These are phyloP conservation scores for Fusarium poae DNA, from an alignment of 2,329 filamentous ascomycete species.

Conservation along the genomic window DNA sequence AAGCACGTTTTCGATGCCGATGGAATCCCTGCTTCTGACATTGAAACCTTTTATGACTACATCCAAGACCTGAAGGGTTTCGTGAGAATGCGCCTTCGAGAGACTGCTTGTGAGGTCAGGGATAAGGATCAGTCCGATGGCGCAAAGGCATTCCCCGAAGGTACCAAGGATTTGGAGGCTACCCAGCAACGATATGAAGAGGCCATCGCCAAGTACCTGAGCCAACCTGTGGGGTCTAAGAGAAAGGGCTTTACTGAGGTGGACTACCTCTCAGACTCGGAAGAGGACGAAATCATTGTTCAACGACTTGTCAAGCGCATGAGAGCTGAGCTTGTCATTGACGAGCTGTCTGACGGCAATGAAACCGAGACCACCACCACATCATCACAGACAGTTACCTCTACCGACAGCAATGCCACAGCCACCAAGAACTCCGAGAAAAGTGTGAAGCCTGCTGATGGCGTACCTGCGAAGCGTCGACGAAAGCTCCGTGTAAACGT, in stretches of 20 bases:
- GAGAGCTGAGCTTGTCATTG: slow-evolving; percentile 70
- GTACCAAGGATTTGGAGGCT: slow-evolving; percentile 62
- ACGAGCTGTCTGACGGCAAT: slow-evolving; percentile 65
- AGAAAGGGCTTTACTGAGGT: slow-evolving; percentile 67
- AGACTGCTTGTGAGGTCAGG: slow-evolving; percentile 73
- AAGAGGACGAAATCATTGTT: slow-evolving; percentile 65
- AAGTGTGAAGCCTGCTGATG: slow-evolving; percentile 60
- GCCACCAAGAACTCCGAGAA: slow-evolving; percentile 54
- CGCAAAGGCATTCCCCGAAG: slow-evolving; percentile 62
- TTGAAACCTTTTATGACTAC: slow-evolving; percentile 79
- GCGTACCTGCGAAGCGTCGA: slow-evolving; percentile 60
- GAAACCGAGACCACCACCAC: slow-evolving; percentile 55
- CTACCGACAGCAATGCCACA: slow-evolving; percentile 48
- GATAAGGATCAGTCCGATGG: slow-evolving; percentile 67
- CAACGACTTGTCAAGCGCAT: slow-evolving; percentile 72
- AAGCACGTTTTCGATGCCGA: slow-evolving; percentile 83
- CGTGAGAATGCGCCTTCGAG: slow-evolving; percentile 75
- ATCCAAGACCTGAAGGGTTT: slow-evolving; percentile 82
- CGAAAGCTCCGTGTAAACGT: slow-evolving; percentile 65
- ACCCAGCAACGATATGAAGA: slow-evolving; percentile 67
- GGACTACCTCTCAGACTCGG: slow-evolving; percentile 63
- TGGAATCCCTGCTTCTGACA: slow-evolving; percentile 77
- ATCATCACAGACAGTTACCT: slow-evolving; percentile 49
- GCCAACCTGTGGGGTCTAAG: slow-evolving; percentile 55
- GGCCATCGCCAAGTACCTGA: slow-evolving; percentile 64